phyloP scores from a whole-genome alignment of 306 rosid species.

The Rosa multiflora region DNA sequence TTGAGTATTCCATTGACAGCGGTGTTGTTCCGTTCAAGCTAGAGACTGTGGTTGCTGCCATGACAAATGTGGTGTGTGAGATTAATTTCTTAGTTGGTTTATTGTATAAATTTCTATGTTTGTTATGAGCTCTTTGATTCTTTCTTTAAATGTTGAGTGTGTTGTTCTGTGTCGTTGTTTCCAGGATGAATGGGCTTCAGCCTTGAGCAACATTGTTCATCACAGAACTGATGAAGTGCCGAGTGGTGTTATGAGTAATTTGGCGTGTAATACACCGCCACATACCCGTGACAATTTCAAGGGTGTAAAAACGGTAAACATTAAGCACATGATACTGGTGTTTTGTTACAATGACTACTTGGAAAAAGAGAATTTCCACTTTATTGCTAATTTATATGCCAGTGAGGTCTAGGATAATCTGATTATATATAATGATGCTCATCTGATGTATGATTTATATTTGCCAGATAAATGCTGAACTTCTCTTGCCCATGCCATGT shows the following conservation, averaged over 20 bases:
- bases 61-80: slow-evolving; percentile 29
- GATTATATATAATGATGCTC: not conserved
- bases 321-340: not conserved
- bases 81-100: not conserved
- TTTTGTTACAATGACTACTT: not conserved
- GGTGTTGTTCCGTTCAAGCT: slow-evolving; percentile 1
- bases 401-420: not conserved
- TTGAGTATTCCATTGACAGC: slow-evolving; percentile 13
- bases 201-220: slow-evolving; percentile 19
- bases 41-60: not conserved
- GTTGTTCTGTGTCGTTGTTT: not conserved
- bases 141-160: not conserved
- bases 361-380: not conserved
- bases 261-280: not conserved
- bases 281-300: not conserved
- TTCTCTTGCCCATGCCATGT: slow-evolving; percentile 26
- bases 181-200: slow-evolving; percentile 24
- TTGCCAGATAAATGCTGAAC: slow-evolving; percentile 27
- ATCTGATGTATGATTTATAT: not conserved
- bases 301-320: not conserved
- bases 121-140: not conserved
- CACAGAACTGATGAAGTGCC: slow-evolving; percentile 4
- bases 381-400: not conserved
- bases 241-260: not conserved
- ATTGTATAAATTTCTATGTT: not conserved